A percentile compares a stretch with the other conserved stretches of the same genome.
Conservation (phyloP, 129 eudicot species). For the Cynara cardunculus region DNA sequence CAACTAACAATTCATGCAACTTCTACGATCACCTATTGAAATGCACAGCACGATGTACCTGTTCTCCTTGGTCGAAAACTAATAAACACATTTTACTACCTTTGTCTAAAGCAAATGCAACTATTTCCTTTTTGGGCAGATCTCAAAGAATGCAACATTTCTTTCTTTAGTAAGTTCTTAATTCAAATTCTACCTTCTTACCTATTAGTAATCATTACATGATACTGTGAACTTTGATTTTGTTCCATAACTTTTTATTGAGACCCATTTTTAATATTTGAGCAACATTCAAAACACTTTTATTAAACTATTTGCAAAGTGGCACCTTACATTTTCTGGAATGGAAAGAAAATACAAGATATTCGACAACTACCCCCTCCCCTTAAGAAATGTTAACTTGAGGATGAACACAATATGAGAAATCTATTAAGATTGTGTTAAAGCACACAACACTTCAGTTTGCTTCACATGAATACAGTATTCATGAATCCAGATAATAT, state of each 20-base stretch:
- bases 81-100: neutral
- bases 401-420: neutral
- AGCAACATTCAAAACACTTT: no score
- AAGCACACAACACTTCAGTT: neutral
- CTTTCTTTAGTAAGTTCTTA: neutral
- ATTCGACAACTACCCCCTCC: no score
- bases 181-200: neutral
- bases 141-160: neutral
- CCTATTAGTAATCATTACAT: neutral
- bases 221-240: neutral
- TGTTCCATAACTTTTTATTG: no score
- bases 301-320: no score
- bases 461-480: neutral
- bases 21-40: neutral
- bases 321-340: no score
- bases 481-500: no score
- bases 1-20: neutral
- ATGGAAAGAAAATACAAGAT: no score
- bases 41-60: neutral
- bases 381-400: no score
- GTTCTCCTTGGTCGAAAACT: no score
- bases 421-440: neutral
- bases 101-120: neutral
- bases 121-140: neutral
- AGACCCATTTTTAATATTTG: no score